Conservation (phyloP, 129 eudicot species). For the Deinandra increscens region DNA sequence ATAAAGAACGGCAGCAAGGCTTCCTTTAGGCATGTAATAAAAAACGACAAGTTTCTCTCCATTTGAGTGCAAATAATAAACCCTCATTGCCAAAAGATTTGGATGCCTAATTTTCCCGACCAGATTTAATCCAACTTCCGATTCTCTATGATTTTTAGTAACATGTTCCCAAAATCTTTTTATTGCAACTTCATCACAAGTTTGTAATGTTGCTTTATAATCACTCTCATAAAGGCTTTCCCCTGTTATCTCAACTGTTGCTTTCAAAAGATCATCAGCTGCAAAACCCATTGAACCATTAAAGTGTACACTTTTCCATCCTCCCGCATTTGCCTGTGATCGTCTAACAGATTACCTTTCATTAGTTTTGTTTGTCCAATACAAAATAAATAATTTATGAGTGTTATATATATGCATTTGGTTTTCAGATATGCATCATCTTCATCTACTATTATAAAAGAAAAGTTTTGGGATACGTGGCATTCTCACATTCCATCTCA, state of each 20-base stretch:
- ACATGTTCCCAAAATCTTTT: constrained; percentile 85
- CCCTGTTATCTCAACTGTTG: constrained; percentile 92
- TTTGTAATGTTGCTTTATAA: constrained; percentile 81
- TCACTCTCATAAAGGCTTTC: constrained; percentile 92
- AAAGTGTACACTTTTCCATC: constrained; percentile 85
- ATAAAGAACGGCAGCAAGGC: constrained; percentile 75
- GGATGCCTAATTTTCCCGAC: constrained; percentile 35
- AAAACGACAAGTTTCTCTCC: constrained; percentile 95
- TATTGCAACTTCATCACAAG: constrained; percentile 78
- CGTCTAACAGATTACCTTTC: no score
- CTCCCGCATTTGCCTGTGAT: no score
- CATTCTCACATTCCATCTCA: no score
- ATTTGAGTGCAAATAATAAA: constrained; percentile 80
- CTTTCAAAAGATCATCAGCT: constrained; percentile 90
- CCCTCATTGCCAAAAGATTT: constrained; percentile 78
- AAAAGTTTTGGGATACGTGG: no score
- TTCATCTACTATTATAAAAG: no score
- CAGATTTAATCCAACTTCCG: constrained; percentile 67
- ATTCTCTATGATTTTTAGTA: constrained; percentile 64
- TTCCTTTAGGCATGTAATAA: constrained; percentile 86
- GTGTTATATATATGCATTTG: no score
- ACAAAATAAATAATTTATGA: no score
- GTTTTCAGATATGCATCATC: no score
- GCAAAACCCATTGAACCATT: constrained; percentile 78
- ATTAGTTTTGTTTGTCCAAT: no score